Percentiles rank a stretch among this genome's conserved stretches.
Conservation (phyloP, 371 early-diverging fungal genomes). For the Catenaria anguillulae region DNA sequence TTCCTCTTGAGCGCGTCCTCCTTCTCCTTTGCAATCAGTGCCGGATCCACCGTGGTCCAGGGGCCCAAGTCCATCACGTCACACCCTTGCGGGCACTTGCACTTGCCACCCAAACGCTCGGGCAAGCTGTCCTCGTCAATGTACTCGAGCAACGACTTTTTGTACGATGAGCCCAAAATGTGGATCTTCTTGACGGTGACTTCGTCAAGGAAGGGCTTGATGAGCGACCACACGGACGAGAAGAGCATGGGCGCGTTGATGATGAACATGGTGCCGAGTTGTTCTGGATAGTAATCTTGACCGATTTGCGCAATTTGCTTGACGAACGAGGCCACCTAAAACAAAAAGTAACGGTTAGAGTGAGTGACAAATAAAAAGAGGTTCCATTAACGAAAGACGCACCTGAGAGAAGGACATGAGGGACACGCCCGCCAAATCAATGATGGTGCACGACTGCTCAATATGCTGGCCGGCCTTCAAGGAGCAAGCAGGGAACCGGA, state of each 20-base stretch:
- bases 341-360: too few species aligned
- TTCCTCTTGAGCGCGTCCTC: background rate
- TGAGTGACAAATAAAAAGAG: slow-evolving; percentile 18
- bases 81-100: slow-evolving; percentile 40
- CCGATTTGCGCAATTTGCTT: slow-evolving; percentile 45
- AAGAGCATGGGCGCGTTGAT: slow-evolving; percentile 61
- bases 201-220: slow-evolving; percentile 51
- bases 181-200: slow-evolving; percentile 56
- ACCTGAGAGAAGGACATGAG: slow-evolving; percentile 25
- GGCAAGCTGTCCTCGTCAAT: slow-evolving; percentile 45
- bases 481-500: slow-evolving; percentile 44
- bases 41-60: slow-evolving; percentile 17
- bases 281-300: slow-evolving; percentile 65
- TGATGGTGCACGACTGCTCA: slow-evolving; percentile 50
- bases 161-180: slow-evolving; percentile 34
- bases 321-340: slow-evolving; percentile 35
- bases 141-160: slow-evolving; percentile 31
- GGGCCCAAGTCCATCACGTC: slow-evolving; percentile 30
- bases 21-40: background rate
- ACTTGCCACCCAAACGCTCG: slow-evolving; percentile 36
- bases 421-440: slow-evolving; percentile 51
- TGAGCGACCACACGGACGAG: slow-evolving; percentile 46
- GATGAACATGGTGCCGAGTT: slow-evolving; percentile 54
- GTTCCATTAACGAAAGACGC: too few species aligned
- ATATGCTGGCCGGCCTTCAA: slow-evolving; percentile 32